Base-by-base conservation (phyloP, 176 grass and related monocot genomes). In the Saccharum officinarum region DNA sequence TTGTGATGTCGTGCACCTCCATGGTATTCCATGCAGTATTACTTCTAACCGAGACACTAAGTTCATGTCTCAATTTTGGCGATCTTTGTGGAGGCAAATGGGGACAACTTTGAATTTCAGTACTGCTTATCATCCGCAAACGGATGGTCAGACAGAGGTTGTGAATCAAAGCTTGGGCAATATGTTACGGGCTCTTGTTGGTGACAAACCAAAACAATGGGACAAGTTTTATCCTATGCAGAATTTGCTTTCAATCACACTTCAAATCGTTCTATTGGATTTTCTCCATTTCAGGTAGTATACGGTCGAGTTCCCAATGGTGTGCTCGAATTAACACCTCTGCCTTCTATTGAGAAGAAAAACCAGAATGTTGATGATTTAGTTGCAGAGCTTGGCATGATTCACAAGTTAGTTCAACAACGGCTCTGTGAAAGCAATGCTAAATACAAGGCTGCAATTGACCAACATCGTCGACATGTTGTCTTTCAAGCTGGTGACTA, bases 191-290 rank as follows among this genome's bases (percentile, higher is more conserved):
- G 28, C 78, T 81, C 78, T 81, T 54, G 79, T 69, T 15, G 79
- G 79, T 52, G 79, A 81, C 3, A 81, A 70, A 20, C 80, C 42
- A 38, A 81, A 69, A 37, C 37, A 81, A n/a, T 77, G 74, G 79
- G 79, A 69, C 10, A 5, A 34, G 28, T 57, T 26, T 25, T 82
- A 13, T 17, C 31, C 4, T 67, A 39, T 57, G 80, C 47, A 7
- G 47, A 82, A 18, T 55, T 82, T 39, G 11, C 66, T 3, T 81
- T 69, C 65, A 71, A 38, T 22, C 31, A 33, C 14, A 55, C 67
- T 1, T 47, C 46, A 26, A 82, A 82, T 57, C 34, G 33, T 5
- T 81, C 66, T 20, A 71, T 34, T 26, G 80, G 47, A 37, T 71
- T 82, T 52, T 40, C 10, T 41, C 66, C 34, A 17, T 82, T 81